Evolutionary conservation across 345 rosid genomes (phyloP).

Genomic region (Aquilaria yunnanensis): DNA sequence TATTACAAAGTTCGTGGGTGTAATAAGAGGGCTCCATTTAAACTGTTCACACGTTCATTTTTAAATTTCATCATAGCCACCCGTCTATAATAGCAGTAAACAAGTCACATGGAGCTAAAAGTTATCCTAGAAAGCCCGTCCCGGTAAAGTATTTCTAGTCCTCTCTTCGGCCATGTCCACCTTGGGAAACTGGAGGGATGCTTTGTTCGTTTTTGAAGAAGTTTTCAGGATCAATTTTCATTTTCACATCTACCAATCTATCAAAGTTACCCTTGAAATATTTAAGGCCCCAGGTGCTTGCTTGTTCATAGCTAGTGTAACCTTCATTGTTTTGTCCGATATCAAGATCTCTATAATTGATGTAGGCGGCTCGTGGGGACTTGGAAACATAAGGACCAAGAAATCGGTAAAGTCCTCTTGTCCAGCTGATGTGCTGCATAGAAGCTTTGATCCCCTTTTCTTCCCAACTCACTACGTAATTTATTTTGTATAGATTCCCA

Average conservation of each 20-base stretch:
- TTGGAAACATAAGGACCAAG: constrained; percentile 7
- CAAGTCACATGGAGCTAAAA: too few species aligned
- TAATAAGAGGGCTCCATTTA: too few species aligned
- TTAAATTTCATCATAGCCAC: too few species aligned
- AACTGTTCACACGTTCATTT: too few species aligned
- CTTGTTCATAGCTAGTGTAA: constrained; percentile 2
- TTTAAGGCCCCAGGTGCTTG: constrained; percentile 12
- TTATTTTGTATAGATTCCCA: constrained; percentile 2
- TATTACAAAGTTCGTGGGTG: too few species aligned
- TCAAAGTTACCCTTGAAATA: constrained; percentile 12
- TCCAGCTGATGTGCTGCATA: constrained; percentile 7
- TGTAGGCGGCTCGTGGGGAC: constrained; percentile 12
- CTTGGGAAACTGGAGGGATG: not conserved
- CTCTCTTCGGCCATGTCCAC: too few species aligned
- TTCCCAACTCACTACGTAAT: constrained; percentile 3
- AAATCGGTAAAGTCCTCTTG: constrained; percentile 5
- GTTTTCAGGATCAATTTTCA: constrained; percentile 3
- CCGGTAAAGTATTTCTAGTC: too few species aligned
- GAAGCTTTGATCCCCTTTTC: constrained; percentile 2
- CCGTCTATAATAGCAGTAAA: too few species aligned
- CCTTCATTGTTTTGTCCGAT: constrained; percentile 7
- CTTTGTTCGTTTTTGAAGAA: not conserved
- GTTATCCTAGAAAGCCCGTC: too few species aligned
- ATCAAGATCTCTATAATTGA: constrained; percentile 19
- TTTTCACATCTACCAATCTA: constrained; percentile 1